Percentiles rank a stretch among this genome's conserved stretches.
Conservation (phyloP, 441 rosid genomes). For the Flueggea neowawraea region DNA sequence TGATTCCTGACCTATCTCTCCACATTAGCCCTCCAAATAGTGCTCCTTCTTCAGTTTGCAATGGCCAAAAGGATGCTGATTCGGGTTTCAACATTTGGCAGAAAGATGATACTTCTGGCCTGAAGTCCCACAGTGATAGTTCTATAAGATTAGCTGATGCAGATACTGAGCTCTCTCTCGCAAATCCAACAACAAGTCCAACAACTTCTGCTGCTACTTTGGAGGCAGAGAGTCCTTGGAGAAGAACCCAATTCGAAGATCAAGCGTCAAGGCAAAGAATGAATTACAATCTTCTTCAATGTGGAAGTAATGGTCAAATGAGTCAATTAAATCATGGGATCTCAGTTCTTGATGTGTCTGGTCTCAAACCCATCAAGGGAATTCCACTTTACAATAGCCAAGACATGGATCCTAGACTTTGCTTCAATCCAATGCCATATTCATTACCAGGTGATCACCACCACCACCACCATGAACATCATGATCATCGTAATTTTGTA, state of each 20-base stretch:
- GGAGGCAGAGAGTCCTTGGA: conserved; percentile 17
- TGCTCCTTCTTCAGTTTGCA: conserved; percentile 26
- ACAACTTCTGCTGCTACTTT: conserved; percentile 2
- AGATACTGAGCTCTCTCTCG: conserved; percentile 50
- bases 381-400: conserved; percentile 62
- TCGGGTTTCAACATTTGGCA: neutral
- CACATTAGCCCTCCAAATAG: conserved; percentile 69
- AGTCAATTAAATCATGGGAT: conserved; percentile 20
- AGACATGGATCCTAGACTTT: conserved; percentile 22
- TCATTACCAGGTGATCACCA: conserved; percentile 22
- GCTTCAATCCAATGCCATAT: conserved; percentile 26
- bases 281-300: conserved; percentile 14
- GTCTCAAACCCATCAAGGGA: conserved; percentile 65
- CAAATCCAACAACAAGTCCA: conserved; percentile 29
- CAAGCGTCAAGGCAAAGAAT: neutral
- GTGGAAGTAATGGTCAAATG: conserved; percentile 7
- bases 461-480: neutral
- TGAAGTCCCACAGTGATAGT: conserved; percentile 11
- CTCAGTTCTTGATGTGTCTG: conserved; percentile 29
- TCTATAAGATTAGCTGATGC: conserved; percentile 14
- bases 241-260: conserved; percentile 6
- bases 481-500: too few relatives aligned
- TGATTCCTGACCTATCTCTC: conserved; percentile 73
- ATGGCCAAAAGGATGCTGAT: conserved; percentile 19
- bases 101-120: too few relatives aligned